These are phyloP conservation scores for Diaporthe batatas DNA, from an alignment of 2,329 filamentous ascomycete species.

Conservation along the genomic window DNA sequence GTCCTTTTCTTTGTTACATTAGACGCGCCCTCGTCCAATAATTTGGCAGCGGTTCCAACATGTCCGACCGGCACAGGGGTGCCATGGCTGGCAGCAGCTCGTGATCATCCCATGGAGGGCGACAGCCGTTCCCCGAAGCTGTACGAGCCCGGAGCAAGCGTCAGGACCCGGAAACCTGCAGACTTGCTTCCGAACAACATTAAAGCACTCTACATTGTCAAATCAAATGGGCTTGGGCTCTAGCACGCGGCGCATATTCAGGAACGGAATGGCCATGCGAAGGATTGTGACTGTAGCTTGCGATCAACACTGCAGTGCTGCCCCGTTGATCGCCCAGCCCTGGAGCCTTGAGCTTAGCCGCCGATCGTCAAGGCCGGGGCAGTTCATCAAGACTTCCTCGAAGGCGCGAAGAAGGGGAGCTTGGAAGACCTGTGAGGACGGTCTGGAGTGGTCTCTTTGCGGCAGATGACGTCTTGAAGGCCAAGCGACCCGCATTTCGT, in stretches of 20 bases:
- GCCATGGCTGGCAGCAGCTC: not conserved
- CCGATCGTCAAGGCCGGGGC: not conserved
- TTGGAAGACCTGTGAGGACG: not conserved
- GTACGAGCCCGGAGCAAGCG: too few relatives aligned
- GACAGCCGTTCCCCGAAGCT: not conserved
- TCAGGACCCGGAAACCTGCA: not conserved
- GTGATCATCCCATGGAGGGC: not conserved
- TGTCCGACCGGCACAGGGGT: not conserved
- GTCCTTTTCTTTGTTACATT: not conserved
- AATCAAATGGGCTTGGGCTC: not conserved
- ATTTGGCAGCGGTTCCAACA: not conserved
- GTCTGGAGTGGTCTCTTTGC: conserved; percentile 14
- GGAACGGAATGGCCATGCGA: not conserved
- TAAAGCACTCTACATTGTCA: not conserved
- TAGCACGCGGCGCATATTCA: not conserved
- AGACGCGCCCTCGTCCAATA: conserved; percentile 14
- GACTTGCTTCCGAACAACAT: not conserved
- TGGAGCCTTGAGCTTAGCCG: conserved; percentile 11
- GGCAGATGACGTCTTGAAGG: conserved; percentile 2
- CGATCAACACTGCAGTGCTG: not conserved
- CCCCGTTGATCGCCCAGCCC: not conserved
- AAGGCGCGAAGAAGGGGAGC: not conserved
- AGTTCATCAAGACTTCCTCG: not conserved
- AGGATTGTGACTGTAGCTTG: not conserved
- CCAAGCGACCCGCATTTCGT: conserved; percentile 15